These are phyloP conservation scores for Dalbergia cochinchinensis DNA, from an alignment of 306 rosid species.

Conservation along the genomic window DNA sequence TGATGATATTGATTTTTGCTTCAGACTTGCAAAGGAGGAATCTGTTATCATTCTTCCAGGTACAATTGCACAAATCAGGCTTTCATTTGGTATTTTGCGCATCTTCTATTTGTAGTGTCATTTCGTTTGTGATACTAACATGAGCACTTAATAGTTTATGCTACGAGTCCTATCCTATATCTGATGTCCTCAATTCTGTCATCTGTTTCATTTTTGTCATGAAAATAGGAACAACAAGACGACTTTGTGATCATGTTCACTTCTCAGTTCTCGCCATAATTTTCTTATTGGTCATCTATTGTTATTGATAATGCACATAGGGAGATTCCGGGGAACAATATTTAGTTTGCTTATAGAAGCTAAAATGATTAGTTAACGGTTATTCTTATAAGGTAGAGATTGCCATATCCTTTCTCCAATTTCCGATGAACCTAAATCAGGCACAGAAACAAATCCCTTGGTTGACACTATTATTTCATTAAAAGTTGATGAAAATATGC, in stretches of 20 bases:
- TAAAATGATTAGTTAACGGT: not conserved
- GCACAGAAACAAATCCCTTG: not conserved
- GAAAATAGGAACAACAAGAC: not conserved
- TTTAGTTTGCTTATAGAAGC: not conserved
- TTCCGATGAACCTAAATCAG: not conserved
- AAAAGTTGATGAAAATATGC: constrained; percentile 2
- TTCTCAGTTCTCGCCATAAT: not conserved
- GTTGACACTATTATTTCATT: not conserved
- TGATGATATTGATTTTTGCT: constrained; percentile 92
- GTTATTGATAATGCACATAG: not conserved
- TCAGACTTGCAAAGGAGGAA: constrained; percentile 97
- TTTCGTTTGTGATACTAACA: not conserved
- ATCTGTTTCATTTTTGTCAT: not conserved
- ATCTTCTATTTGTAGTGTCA: not conserved
- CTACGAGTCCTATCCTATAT: not conserved
- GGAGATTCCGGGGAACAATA: not conserved
- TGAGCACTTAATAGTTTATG: not conserved
- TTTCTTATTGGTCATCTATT: constrained; percentile 7
- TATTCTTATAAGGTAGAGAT: not conserved
- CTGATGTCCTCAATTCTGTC: not conserved
- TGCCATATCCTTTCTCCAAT: not conserved
- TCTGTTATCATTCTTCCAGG: constrained; percentile 98
- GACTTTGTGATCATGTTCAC: not conserved
- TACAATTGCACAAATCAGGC: constrained; percentile 37
- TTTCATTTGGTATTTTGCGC: constrained; percentile 14